Evolutionary conservation across 345 rosid genomes (phyloP), one percentile per base, ranked within the genome.

Genomic region (Alliaria petiolata): DNA sequence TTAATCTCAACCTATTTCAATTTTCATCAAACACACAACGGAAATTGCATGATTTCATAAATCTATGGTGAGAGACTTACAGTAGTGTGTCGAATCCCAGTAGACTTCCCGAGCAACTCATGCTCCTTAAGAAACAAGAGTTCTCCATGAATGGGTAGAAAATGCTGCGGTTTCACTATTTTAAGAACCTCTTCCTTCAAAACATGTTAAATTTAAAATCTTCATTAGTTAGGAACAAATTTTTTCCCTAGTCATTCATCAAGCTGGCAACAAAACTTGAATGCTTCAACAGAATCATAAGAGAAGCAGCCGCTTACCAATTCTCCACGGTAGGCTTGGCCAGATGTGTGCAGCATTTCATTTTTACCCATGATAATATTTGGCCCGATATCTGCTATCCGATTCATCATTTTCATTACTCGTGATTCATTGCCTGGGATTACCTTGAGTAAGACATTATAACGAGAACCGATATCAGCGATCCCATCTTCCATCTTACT

Each of bases 371-470:
- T 95, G 59, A 95, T 84, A 58, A 95, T 83, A 52, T 80, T 79
- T 74, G 99, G 91, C 22, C 99, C 99, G 57, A 95, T 87, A 49
- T 91, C 99, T 44, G 99, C 68, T 81, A 95, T 78, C 66, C 99
- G 96, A 55, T 95, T 95, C 82, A 95, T 79, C 99, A 95, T 95
- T 74, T 91, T 86, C 97, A 91, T 95, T 38, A 95, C 99, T 52
- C 96, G 83, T 67, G 99, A 82, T 80, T 95, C 99, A 60, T 95
- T 95, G 65, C 99, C 99, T 56, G 99, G 99, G 79, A 95, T 95
- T 40, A 95, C 97, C 98, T 93, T 59, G 47, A 83, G 76, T 76
- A 53, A 53, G 7, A 54, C 39, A 69, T 53, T 43, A 45, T 14
- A 60, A 36, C 35, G 1, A 35, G 11, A 46, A 54, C 10, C 28